Evolutionary conservation across 1,139 yeast species (phyloP).

Genomic region (Debaryomyces psychrophilus): DNA sequence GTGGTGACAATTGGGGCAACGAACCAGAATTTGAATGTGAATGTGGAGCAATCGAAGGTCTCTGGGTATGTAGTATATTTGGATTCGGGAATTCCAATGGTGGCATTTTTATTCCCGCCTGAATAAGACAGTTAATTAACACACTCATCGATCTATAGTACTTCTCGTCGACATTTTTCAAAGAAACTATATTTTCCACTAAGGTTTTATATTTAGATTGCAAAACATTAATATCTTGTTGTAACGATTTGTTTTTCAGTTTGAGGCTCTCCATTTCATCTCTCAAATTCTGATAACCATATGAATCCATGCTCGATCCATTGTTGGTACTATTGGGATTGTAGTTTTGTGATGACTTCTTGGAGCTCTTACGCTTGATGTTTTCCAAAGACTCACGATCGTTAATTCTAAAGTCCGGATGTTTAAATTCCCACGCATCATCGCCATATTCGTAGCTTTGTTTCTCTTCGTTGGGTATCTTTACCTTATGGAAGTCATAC

Average conservation of each 20-base stretch:
- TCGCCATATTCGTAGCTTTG: constrained; percentile 66
- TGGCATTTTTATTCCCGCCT: constrained; percentile 70
- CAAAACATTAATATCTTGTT: constrained; percentile 48
- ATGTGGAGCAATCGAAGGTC: constrained; percentile 17
- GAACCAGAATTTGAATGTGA: constrained; percentile 10
- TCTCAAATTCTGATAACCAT: constrained; percentile 29
- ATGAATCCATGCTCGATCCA: constrained; percentile 11
- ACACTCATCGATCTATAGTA: constrained; percentile 54
- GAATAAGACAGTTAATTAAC: constrained; percentile 51
- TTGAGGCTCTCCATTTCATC: constrained; percentile 47
- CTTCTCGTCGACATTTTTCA: constrained; percentile 60
- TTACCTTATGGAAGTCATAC: constrained; percentile 95
- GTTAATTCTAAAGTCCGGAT: constrained; percentile 79
- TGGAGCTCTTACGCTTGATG: constrained; percentile 70
- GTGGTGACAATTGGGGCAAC: constrained; percentile 15
- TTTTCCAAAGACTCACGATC: constrained; percentile 74
- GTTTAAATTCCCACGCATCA: constrained; percentile 93
- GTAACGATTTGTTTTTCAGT: constrained; percentile 44
- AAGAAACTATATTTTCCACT: constrained; percentile 59
- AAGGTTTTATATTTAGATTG: constrained; percentile 65
- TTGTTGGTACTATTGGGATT: constrained; percentile 9
- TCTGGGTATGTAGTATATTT: constrained; percentile 24
- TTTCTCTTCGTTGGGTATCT: constrained; percentile 57
- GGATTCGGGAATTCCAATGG: constrained; percentile 59
- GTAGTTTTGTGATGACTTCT: constrained; percentile 25